Conservation (phyloP, 345 rosid genomes). For the Cardamine chenopodiifolia region DNA sequence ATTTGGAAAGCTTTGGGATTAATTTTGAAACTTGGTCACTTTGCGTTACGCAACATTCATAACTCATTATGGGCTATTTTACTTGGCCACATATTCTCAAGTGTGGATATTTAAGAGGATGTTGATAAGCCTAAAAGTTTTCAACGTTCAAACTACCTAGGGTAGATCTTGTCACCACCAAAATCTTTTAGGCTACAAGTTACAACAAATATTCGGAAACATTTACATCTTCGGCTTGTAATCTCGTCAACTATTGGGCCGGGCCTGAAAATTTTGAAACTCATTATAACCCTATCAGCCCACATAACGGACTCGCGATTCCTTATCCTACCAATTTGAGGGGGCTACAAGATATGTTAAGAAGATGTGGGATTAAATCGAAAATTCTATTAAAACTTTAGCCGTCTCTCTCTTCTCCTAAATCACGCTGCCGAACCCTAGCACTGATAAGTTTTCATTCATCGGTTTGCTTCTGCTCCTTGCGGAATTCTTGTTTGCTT, state of each 20-base stretch:
- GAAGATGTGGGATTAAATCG: constrained; percentile 8
- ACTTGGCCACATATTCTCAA: too few species aligned
- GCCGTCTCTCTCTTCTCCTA: constrained; percentile 15
- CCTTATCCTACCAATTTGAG: not conserved
- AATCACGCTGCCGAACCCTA: constrained; percentile 35
- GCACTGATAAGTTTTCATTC: not conserved
- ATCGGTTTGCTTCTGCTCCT: not conserved
- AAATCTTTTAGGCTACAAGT: not conserved
- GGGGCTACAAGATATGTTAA: not conserved
- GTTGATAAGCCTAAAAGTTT: not conserved
- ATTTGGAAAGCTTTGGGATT: not conserved
- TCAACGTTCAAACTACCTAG: too few species aligned
- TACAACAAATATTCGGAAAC: not conserved
- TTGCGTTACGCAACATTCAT: too few species aligned
- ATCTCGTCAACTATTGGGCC: not conserved
- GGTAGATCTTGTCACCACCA: too few species aligned
- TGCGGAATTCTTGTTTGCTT: not conserved
- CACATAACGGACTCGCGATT: not conserved
- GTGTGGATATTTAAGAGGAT: not conserved
- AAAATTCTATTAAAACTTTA: not conserved
- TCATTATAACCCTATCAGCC: not conserved
- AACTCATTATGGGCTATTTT: too few species aligned
- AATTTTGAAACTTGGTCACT: too few species aligned
- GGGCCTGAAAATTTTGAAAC: not conserved
- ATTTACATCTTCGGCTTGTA: not conserved